phyloP scores from a whole-genome alignment of 2,329 filamentous ascomycete species.

The Aspergillus sp. region DNA sequence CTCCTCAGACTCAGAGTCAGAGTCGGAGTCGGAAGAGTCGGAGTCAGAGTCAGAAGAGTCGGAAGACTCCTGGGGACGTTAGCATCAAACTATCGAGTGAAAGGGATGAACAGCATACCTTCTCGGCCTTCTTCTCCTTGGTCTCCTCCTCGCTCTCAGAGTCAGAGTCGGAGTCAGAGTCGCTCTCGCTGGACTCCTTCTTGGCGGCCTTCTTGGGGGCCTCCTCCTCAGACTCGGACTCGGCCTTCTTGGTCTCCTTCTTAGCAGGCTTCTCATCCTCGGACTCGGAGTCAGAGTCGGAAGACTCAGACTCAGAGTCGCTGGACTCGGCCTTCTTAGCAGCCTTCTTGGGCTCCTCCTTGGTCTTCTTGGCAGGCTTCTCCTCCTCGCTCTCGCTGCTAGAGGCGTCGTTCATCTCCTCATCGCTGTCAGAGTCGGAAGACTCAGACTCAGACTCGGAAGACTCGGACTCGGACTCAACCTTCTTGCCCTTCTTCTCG shows the following conservation, averaged over 20 bases:
- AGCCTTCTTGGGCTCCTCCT: conserved; percentile 29
- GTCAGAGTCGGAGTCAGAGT: conserved; percentile 32
- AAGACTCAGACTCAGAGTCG: conserved; percentile 33
- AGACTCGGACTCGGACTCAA: conserved; percentile 34
- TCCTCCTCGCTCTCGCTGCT: conserved; percentile 43
- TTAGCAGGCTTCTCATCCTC: conserved; percentile 42
- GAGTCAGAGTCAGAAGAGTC: conserved; percentile 20
- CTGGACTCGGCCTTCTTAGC: conserved; percentile 32
- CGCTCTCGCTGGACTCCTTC: conserved; percentile 35
- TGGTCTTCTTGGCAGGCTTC: conserved; percentile 36
- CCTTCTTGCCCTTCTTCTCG: conserved; percentile 32
- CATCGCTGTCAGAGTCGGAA: conserved; percentile 34
- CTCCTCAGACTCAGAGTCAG: conserved; percentile 37
- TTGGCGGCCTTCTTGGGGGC: conserved; percentile 30
- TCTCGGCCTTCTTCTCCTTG: conserved; percentile 30
- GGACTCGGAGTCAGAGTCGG: conserved; percentile 30
- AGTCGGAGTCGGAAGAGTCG: conserved; percentile 27
- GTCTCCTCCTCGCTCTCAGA: conserved; percentile 26
- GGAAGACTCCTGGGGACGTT: conserved; percentile 16
- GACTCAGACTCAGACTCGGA: conserved; percentile 34
- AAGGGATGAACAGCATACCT: conserved; percentile 22
- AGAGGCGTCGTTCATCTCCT: conserved; percentile 34
- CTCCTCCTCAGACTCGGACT: conserved; percentile 36
- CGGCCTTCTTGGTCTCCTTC: conserved; percentile 37
- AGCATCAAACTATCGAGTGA: conserved; percentile 4